Base-by-base conservation (phyloP, 345 rosid species). In the Populus euphratica region DNA sequence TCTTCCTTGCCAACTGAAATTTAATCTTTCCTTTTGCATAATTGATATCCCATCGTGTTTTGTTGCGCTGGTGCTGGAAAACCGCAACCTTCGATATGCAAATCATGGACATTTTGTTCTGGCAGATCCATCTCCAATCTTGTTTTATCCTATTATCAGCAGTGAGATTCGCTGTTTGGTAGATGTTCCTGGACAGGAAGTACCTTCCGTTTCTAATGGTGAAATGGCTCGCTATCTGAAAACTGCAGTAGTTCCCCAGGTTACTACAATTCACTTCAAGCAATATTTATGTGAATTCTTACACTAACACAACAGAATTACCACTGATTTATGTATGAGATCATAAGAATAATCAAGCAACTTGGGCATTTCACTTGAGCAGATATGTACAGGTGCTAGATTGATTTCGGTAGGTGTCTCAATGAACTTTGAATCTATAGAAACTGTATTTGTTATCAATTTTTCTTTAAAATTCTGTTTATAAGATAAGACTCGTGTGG, bases 191-290 rank as follows among this genome's bases (percentile, higher is more conserved):
- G 44, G 70, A 39, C 27, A 68, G 44, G 18, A 68, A 35, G 44
- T 20, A 68, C 70, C 70, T 16, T 38, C 70, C 5, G 39, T 38
- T 68, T 68, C 70, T 68, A 68, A 36, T 68, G 70, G 70, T 4
- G 70, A 35, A 7, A 68, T 68, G 70, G 36, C 43, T n/a, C 20
- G 17, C 21, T 68, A 68, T 38, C 39, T 68, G 70, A 68, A 68
- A 38, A 50, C 5, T 5, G 18, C n/a, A 50, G 7, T 35, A 68
- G 71, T 50, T 27, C 71, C 36, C 7, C 9, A 27, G 33, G 38
- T 66, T 31, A 31, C 31, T 31, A 31, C 31, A 31, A 31, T 31
- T 31, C 31, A 31, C 31, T 31, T 31, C 31, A 31, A 31, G 31
- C 31, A 31, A 31, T 31, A 31, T 31, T 31, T 31, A 31, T 31